Percentiles rank a stretch among this genome's conserved stretches.
Conservation (phyloP, 805 yeast species). For the Suhomyces emberorum region DNA sequence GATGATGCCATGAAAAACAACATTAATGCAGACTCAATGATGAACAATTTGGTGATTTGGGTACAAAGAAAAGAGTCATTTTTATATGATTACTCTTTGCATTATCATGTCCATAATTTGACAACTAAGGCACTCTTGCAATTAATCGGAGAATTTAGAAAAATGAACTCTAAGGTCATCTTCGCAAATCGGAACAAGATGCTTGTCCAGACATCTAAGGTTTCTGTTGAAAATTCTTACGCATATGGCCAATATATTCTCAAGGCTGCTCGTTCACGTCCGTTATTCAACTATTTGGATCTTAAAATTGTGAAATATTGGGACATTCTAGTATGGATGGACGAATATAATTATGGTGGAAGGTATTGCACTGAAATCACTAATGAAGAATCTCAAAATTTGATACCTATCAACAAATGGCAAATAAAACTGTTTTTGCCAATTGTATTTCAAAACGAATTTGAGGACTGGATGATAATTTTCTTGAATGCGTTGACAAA, state of each 20-base stretch:
- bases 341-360: conserved; percentile 84
- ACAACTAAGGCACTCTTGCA: conserved; percentile 81
- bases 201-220: conserved; percentile 69
- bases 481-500: conserved; percentile 68
- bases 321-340: conserved; percentile 97
- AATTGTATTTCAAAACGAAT: conserved; percentile 69
- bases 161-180: conserved; percentile 75
- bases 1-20: conserved; percentile 73
- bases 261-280: conserved; percentile 73
- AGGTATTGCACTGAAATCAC: conserved; percentile 47
- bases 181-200: conserved; percentile 78
- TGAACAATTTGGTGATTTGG: conserved; percentile 82
- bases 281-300: conserved; percentile 80
- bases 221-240: conserved; percentile 79
- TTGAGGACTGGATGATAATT: conserved; percentile 81
- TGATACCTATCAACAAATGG: conserved; percentile 65
- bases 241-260: conserved; percentile 85
- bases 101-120: conserved; percentile 83
- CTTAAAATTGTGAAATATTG: conserved; percentile 72
- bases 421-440: conserved; percentile 76
- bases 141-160: conserved; percentile 70
- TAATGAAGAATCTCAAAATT: conserved; percentile 41
- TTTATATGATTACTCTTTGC: conserved; percentile 73
- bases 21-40: conserved; percentile 75
- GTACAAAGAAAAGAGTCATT: conserved; percentile 70